Evolutionary conservation across 495 filamentous ascomycete species (phyloP).

Genomic region (Penicillium daleae): DNA sequence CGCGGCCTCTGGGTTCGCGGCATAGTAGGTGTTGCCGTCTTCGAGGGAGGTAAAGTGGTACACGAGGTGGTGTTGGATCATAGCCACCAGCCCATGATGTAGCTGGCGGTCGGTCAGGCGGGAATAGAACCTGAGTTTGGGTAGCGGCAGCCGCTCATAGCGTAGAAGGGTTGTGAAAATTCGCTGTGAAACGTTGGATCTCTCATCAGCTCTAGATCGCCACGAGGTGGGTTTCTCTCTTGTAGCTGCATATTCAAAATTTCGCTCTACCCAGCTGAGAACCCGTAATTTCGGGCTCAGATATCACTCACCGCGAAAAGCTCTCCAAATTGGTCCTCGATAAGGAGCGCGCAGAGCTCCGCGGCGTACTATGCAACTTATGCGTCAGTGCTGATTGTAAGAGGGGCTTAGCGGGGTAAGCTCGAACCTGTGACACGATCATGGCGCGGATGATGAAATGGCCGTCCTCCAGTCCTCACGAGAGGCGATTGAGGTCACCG

Average conservation of each 20-base stretch:
- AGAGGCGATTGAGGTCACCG: conserved; percentile 70
- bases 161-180: conserved; percentile 80
- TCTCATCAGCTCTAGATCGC: conserved; percentile 10
- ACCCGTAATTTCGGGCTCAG: conserved; percentile 11
- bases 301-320: conserved; percentile 76
- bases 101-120: conserved; percentile 68
- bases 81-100: conserved; percentile 75
- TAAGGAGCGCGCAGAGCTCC: conserved; percentile 87
- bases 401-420: conserved; percentile 12
- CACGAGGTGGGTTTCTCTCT: not conserved
- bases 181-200: conserved; percentile 48
- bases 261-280: not conserved
- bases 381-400: conserved; percentile 19
- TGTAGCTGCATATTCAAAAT: not conserved
- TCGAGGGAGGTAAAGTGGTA: conserved; percentile 70
- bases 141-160: conserved; percentile 74
- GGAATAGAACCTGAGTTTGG: conserved; percentile 67
- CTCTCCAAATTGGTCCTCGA: conserved; percentile 86
- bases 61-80: conserved; percentile 87
- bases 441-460: conserved; percentile 57
- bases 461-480: conserved; percentile 67
- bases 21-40: conserved; percentile 71
- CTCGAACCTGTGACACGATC: conserved; percentile 60
- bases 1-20: conserved; percentile 71
- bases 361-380: conserved; percentile 57